A percentile compares a stretch with the other conserved stretches of the same genome.
Evolutionary conservation across 176 grass and related monocot species (phyloP).

Genomic region (Ampelocalamus luodianensis): DNA sequence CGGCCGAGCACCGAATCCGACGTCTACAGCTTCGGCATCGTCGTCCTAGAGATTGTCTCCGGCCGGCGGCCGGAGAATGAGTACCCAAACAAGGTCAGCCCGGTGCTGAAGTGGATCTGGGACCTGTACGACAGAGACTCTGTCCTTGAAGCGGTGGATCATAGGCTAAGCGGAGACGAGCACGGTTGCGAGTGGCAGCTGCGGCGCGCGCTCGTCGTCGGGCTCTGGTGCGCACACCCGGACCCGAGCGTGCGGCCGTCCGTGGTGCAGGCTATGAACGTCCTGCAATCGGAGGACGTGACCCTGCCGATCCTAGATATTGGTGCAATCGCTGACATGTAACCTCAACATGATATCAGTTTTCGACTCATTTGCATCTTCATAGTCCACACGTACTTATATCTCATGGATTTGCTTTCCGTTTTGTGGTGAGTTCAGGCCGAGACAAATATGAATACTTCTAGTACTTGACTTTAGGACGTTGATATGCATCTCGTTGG

Average conservation of each 20-base stretch:
- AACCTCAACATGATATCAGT: too few species aligned
- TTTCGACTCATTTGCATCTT: too few species aligned
- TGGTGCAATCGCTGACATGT: too few species aligned
- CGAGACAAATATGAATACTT: too few species aligned
- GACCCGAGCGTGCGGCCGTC: constrained; percentile 29
- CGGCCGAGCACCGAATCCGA: neutral
- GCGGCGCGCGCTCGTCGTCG: constrained; percentile 38
- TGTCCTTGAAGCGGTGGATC: constrained; percentile 36
- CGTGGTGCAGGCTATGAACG: neutral
- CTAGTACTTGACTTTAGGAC: too few species aligned
- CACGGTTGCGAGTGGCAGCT: constrained; percentile 15
- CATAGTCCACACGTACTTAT: too few species aligned
- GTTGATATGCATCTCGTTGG: too few species aligned
- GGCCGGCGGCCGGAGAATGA: neutral
- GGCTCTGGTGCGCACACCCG: constrained; percentile 47
- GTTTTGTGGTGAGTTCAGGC: too few species aligned
- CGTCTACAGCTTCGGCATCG: too few species aligned
- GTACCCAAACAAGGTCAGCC: neutral
- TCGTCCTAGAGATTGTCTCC: too few species aligned
- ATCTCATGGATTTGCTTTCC: too few species aligned
- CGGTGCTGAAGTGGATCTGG: constrained; percentile 45
- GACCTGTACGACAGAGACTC: constrained; percentile 24
- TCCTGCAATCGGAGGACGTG: neutral
- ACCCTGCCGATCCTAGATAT: neutral
- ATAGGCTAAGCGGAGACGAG: neutral